Percentiles rank a stretch among this genome's conserved stretches.
Conservation (phyloP, 768 basidiomycete species). For the Glaciozyma martinii region DNA sequence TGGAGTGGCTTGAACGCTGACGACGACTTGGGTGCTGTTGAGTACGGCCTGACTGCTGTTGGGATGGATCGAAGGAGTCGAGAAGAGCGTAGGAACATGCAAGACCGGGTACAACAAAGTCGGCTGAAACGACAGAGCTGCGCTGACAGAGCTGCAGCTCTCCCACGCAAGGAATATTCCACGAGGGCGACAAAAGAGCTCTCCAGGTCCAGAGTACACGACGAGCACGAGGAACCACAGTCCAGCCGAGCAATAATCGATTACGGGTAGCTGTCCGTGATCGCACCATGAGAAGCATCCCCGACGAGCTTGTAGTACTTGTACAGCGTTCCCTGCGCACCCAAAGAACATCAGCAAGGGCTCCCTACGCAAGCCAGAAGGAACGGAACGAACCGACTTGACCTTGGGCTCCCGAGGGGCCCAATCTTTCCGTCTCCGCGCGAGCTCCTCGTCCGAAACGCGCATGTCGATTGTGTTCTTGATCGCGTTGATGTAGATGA, state of each 20-base stretch:
- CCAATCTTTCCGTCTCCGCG: conserved; percentile 62
- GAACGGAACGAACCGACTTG: conserved; percentile 40
- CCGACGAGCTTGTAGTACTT: conserved; percentile 49
- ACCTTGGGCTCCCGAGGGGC: conserved; percentile 76
- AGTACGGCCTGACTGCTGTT: too few species aligned
- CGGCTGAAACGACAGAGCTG: too few species aligned
- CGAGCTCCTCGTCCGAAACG: conserved; percentile 71
- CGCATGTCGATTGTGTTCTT: conserved; percentile 67
- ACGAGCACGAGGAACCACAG: too few species aligned
- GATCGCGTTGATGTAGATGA: conserved; percentile 78
- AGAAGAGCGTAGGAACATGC: too few species aligned
- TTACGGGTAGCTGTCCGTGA: conserved; percentile 56
- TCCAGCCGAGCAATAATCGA: not conserved
- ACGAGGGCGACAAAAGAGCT: too few species aligned
- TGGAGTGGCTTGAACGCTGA: not conserved
- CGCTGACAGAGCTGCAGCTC: too few species aligned
- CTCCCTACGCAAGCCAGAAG: not conserved
- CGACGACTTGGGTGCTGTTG: too few species aligned
- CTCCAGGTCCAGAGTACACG: too few species aligned
- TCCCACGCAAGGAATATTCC: too few species aligned
- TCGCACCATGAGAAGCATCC: conserved; percentile 87
- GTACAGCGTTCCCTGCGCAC: conserved; percentile 54
- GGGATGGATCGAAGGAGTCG: too few species aligned
- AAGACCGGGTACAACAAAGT: too few species aligned
- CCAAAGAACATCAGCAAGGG: not conserved